phyloP scores from a whole-genome alignment of 2,329 filamentous ascomycete species.

The Penicillium frequentans region DNA sequence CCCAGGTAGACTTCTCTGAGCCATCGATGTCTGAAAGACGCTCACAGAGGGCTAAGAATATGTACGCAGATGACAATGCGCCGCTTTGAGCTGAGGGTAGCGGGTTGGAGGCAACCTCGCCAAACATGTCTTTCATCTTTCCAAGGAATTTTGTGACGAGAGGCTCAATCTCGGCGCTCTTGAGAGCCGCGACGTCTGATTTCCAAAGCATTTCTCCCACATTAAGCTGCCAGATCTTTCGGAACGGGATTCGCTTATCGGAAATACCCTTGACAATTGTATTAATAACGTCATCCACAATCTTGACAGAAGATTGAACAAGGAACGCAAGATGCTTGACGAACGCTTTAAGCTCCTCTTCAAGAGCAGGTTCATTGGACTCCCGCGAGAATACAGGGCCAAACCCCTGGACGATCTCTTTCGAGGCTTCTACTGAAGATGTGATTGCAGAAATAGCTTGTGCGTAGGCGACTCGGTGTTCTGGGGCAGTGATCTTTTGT shows the following conservation, averaged over 20 bases:
- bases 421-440: constrained; percentile 61
- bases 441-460: constrained; percentile 72
- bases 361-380: constrained; percentile 79
- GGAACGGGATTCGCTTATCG: constrained; percentile 79
- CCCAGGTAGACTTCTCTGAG: constrained; percentile 50
- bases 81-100: constrained; percentile 77
- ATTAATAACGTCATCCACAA: constrained; percentile 68
- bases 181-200: constrained; percentile 48
- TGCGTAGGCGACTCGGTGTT: constrained; percentile 80
- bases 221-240: constrained; percentile 77
- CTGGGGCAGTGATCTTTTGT: constrained; percentile 78
- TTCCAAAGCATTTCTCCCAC: constrained; percentile 69
- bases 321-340: constrained; percentile 64
- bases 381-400: constrained; percentile 75
- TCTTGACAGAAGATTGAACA: constrained; percentile 59
- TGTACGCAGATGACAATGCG: constrained; percentile 75
- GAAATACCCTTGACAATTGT: constrained; percentile 75
- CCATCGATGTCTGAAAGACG: constrained; percentile 55
- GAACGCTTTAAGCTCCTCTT: constrained; percentile 72
- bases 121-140: constrained; percentile 65
- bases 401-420: constrained; percentile 66
- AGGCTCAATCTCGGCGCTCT: constrained; percentile 47
- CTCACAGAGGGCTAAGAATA: constrained; percentile 64
- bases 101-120: constrained; percentile 76
- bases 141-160: constrained; percentile 53